Base-by-base conservation (phyloP, 2,329 filamentous ascomycete genomes). In the Ceratocystis harringtonii region DNA sequence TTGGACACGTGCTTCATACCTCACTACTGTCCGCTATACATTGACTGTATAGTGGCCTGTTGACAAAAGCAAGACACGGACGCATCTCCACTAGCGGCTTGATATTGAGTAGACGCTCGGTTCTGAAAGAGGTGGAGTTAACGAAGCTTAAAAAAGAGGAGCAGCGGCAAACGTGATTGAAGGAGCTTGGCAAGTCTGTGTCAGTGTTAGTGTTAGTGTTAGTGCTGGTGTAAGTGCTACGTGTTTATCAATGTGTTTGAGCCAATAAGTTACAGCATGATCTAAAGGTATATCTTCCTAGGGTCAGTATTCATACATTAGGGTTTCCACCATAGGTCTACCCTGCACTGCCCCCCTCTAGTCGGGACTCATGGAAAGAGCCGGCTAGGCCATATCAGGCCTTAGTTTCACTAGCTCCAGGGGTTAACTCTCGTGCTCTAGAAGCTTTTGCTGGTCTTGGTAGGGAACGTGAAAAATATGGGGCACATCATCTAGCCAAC, bases 401-500 rank as follows among this genome's bases (percentile, higher is more conserved):
- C 55, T 25, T 58, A 36, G 55, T 58, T 36, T 58, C 55, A 58
- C 28, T 58, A 58, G 55, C 32, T 58, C 36, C 55, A 58, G 55
- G 55, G 55, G 55, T 25, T 52, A n/a, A 32, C 17, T 30, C 8
- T 22, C 50, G 12, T 6, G 55, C 55, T 58, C 55, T 58, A 58
- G 55, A 58, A 58, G 55, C 55, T 58, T 58, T 58, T 41, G 10
- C 36, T 41, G 36, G 36, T 41, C 36, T 58, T 36, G 5, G 48
- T 19, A 50, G 48, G 52, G 17, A 36, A 58, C 17, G 32, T 32
- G 32, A 6, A 15, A 25, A 52, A n/a, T 19, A n/a, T 58, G 28
- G 55, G 55, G 25, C 55, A n/a, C 6, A 5, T 17, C 12, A 15
- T 57, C 25, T 28, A n/a, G 22, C 52, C 52, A 30, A 32, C 22